These are phyloP conservation scores for Cyclotella choctawhatcheeana DNA, from an alignment of 108 stramenopile genomes.

Conservation along the genomic window DNA sequence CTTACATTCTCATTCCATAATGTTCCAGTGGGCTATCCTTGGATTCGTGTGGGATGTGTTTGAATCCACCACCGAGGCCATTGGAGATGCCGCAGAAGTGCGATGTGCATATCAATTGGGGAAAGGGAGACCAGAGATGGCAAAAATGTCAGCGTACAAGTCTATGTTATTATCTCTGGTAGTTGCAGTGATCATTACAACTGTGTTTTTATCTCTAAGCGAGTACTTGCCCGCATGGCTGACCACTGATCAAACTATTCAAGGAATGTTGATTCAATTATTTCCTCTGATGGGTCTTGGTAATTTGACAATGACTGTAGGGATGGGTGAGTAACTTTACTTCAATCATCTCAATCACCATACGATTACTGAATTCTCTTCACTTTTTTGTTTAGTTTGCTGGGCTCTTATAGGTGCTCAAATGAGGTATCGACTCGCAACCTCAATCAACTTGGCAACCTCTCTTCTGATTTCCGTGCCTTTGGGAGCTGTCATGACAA, in stretches of 20 bases:
- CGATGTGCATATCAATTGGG: slow-evolving; percentile 72
- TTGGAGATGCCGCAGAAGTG: slow-evolving; percentile 76
- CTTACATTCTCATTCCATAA: too few species aligned
- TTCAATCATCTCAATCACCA: neutral
- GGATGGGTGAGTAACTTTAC: slow-evolving; percentile 14
- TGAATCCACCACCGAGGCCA: slow-evolving; percentile 74
- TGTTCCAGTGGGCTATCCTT: slow-evolving; percentile 80
- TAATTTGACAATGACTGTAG: slow-evolving; percentile 20
- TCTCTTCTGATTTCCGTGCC: slow-evolving; percentile 22
- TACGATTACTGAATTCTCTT: neutral
- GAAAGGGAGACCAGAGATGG: slow-evolving; percentile 49
- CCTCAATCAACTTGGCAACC: slow-evolving; percentile 7
- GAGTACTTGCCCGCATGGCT: slow-evolving; percentile 52
- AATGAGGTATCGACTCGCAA: slow-evolving; percentile 22
- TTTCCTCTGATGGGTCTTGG: slow-evolving; percentile 75
- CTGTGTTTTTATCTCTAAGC: slow-evolving; percentile 52
- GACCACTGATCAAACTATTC: slow-evolving; percentile 64
- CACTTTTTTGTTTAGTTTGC: slow-evolving; percentile 9
- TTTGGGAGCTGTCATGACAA: slow-evolving; percentile 20
- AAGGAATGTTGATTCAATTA: slow-evolving; percentile 58
- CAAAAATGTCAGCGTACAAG: slow-evolving; percentile 63
- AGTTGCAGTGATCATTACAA: slow-evolving; percentile 56
- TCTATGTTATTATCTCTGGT: slow-evolving; percentile 55
- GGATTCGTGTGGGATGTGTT: slow-evolving; percentile 76
- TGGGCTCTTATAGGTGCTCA: slow-evolving; percentile 37